Conservation (phyloP, 352 stramenopile species). For the Phytophthora uliginosa region DNA sequence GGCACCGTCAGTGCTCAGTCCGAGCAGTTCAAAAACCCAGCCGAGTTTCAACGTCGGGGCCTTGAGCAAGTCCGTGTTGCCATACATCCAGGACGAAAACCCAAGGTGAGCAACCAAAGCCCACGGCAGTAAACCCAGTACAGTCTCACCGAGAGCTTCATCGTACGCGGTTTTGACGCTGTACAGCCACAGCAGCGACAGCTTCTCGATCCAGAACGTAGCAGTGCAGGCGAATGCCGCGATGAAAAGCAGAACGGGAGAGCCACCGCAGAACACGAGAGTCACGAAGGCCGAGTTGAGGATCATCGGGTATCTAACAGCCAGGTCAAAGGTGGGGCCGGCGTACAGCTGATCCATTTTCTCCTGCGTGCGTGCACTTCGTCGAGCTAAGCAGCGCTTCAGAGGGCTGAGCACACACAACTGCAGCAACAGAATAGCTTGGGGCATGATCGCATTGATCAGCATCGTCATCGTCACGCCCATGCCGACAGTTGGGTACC, state of each 20-base stretch:
- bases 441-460: conserved; percentile 81
- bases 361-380: conserved; percentile 70
- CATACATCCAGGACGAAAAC: conserved; percentile 90
- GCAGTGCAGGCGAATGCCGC: conserved; percentile 63
- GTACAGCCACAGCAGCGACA: conserved; percentile 80
- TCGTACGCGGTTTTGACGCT: conserved; percentile 87
- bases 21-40: conserved; percentile 50
- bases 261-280: conserved; percentile 84
- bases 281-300: conserved; percentile 91
- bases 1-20: conserved; percentile 36
- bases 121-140: conserved; percentile 71
- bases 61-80: conserved; percentile 75
- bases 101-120: conserved; percentile 73
- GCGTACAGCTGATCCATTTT: conserved; percentile 87
- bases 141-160: conserved; percentile 74
- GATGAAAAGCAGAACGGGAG: conserved; percentile 84
- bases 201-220: conserved; percentile 88
- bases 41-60: conserved; percentile 59
- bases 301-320: conserved; percentile 84
- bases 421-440: conserved; percentile 67
- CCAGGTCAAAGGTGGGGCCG: conserved; percentile 78
- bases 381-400: conserved; percentile 44
- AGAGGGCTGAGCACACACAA: conserved; percentile 71
- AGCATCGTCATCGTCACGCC: conserved; percentile 90
- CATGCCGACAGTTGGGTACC: conserved; percentile 90